phyloP scores from a whole-genome alignment of 192 early-diverging fungal species.

The Pilobolus umbonatus region DNA sequence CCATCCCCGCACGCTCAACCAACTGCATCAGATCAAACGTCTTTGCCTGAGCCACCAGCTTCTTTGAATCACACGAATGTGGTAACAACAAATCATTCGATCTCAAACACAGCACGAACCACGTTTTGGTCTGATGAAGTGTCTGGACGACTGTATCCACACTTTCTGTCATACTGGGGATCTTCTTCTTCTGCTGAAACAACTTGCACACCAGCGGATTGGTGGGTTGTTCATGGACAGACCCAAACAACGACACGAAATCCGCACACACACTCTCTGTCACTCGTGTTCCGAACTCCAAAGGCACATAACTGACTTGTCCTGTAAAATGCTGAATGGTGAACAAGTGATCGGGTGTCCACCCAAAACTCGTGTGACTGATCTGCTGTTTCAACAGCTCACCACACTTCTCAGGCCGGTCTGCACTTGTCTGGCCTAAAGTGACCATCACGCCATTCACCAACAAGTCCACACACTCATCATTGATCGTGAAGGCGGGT shows the following conservation, averaged over 20 bases:
- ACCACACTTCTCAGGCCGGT: slow-evolving; percentile 51
- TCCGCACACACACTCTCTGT: slow-evolving; percentile 76
- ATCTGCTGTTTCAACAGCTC: slow-evolving; percentile 46
- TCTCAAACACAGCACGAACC: slow-evolving; percentile 70
- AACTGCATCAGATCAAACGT: slow-evolving; percentile 60
- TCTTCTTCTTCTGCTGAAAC: slow-evolving; percentile 72
- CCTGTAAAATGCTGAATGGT: slow-evolving; percentile 77
- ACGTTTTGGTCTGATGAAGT: slow-evolving; percentile 64
- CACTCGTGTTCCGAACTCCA: slow-evolving; percentile 67
- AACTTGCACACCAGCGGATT: slow-evolving; percentile 70
- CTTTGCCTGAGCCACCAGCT: slow-evolving; percentile 64
- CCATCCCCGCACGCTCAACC: slow-evolving; percentile 52
- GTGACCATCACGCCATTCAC: slow-evolving; percentile 67
- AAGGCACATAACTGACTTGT: slow-evolving; percentile 57
- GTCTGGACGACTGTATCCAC: slow-evolving; percentile 47
- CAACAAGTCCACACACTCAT: slow-evolving; percentile 64
- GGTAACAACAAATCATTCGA: slow-evolving; percentile 60
- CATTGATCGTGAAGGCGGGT: slow-evolving; percentile 53
- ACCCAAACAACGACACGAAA: slow-evolving; percentile 75
- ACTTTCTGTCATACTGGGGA: slow-evolving; percentile 48
- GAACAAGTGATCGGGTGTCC: slow-evolving; percentile 53
- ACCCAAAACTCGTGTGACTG: slow-evolving; percentile 15
- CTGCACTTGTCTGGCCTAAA: slow-evolving; percentile 30
- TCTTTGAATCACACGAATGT: slow-evolving; percentile 59
- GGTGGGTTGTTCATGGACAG: slow-evolving; percentile 3